These are phyloP conservation scores for Truncatella angustata DNA, from an alignment of 2,329 filamentous ascomycete species.

Conservation along the genomic window DNA sequence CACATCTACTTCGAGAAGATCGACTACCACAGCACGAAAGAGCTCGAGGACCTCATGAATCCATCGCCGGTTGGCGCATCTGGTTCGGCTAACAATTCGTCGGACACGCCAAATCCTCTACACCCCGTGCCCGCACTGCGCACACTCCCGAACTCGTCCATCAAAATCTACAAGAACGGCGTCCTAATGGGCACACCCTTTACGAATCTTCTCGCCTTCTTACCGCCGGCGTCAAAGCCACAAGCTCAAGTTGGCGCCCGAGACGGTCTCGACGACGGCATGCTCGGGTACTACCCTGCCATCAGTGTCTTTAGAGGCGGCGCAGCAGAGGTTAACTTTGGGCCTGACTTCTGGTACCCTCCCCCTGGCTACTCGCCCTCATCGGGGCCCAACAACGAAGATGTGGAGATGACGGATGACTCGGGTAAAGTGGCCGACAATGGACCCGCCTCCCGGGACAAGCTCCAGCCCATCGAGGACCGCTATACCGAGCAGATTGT, in stretches of 20 bases:
- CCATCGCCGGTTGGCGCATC: slow-evolving; percentile 52
- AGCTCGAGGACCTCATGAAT: slow-evolving; percentile 82
- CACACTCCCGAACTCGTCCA: slow-evolving; percentile 80
- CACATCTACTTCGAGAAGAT: slow-evolving; percentile 93
- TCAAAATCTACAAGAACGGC: slow-evolving; percentile 93
- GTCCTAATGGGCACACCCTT: slow-evolving; percentile 83
- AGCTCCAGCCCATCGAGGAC: slow-evolving; percentile 64
- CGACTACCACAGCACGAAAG: slow-evolving; percentile 83
- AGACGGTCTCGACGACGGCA: slow-evolving; percentile 88
- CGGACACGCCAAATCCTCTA: slow-evolving; percentile 66
- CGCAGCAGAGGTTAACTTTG: slow-evolving; percentile 90
- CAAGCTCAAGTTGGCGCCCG: slow-evolving; percentile 71
- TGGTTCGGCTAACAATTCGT: slow-evolving; percentile 30
- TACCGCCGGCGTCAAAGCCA: slow-evolving; percentile 83
- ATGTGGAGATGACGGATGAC: slow-evolving; percentile 44
- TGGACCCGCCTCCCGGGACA: slow-evolving; percentile 1
- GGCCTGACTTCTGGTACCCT: slow-evolving; percentile 87
- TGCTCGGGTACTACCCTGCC: slow-evolving; percentile 93
- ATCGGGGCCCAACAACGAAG: slow-evolving; percentile 30
- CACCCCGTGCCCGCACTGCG: slow-evolving; percentile 74
- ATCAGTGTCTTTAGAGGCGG: slow-evolving; percentile 91
- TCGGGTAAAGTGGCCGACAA: slow-evolving; percentile 16
- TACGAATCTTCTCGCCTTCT: slow-evolving; percentile 81
- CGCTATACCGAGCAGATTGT: slow-evolving; percentile 91
- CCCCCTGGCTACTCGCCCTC: slow-evolving; percentile 55